Evolutionary conservation across 257 asterid species (phyloP), one percentile per base, ranked within the genome.

Genomic region (Solanum arcanum): DNA sequence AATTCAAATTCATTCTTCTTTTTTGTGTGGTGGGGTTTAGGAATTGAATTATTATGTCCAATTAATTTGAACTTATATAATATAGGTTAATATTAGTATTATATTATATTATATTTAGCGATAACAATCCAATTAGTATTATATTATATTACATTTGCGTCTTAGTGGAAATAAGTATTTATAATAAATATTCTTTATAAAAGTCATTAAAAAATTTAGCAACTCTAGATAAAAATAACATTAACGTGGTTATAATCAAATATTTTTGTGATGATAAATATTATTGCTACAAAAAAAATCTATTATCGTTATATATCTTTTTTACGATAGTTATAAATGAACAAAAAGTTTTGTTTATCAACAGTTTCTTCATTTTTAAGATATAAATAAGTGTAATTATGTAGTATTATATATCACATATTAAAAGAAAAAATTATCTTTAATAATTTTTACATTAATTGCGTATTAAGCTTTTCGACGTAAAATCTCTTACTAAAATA

Each of bases 401-500:
- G 29, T 69, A 14, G 0, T 14, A 2, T 13, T 4, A 33, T 33
- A 5, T 14, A 27, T 69, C 13, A 13, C 42, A 5, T 15, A 3
- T 70, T 31, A 7, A 31, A 15, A 15, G 3, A 6, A 1, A 1
- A 69, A 69, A 6, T 4, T 6, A 7, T 3, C 6, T 69, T 29
- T 29, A 69, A 13, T 2, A 3, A 1, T 15, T 31, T 69, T 18
- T 29, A 0, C 6, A 29, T 3, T 13, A 15, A 9, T 16, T 31
- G 5, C 29, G 4, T 23, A 15, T 14, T 15, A 7, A 14, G 0
- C 3, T 70, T 0, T 8, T 0, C 4, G 7, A 2, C 3, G 0
- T 3, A 27, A 69, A 15, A 69, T 7, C 0, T 31, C 9, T 70
- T 27, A 70, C 0, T 31, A 70, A 70, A 8, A 69, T 37, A 37